Percentiles rank a stretch among this genome's conserved stretches.
These are phyloP conservation scores for Cryphonectria radicalis DNA, from an alignment of 2,329 filamentous ascomycete species.

Conservation along the genomic window DNA sequence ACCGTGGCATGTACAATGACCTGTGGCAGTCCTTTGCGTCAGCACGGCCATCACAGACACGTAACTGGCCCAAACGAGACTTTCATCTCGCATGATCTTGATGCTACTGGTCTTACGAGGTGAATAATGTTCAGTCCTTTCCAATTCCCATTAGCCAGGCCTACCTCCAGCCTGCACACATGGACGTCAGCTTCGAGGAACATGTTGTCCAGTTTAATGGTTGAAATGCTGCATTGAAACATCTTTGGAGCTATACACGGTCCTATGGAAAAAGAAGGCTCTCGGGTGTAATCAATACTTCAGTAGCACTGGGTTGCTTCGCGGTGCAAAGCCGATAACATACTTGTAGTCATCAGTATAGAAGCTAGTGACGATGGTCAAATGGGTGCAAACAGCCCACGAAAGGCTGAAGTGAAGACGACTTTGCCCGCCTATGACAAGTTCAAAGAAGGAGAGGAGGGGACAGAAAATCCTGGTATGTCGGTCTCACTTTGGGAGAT, in stretches of 20 bases:
- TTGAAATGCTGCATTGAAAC: not conserved
- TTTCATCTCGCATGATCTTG: not conserved
- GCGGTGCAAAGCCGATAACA: not conserved
- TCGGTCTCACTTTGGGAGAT: conserved; percentile 44
- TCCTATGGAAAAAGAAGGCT: not conserved
- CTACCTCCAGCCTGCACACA: not conserved
- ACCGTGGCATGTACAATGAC: not conserved
- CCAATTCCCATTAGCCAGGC: not conserved
- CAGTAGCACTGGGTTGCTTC: not conserved
- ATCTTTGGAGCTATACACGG: not conserved
- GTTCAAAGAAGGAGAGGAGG: not conserved
- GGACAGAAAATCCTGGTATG: not conserved
- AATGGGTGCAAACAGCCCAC: not conserved
- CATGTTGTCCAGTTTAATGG: not conserved
- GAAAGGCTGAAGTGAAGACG: not conserved
- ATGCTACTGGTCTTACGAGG: not conserved
- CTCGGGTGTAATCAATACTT: not conserved
- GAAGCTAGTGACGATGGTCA: not conserved
- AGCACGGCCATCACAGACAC: not conserved
- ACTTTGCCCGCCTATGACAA: not conserved
- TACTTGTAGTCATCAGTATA: not conserved
- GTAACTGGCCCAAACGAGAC: not conserved
- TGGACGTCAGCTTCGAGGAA: not conserved
- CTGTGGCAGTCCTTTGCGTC: not conserved
- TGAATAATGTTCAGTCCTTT: not conserved